Evolutionary conservation across 306 rosid genomes (phyloP).

Genomic region (Glycyrrhiza uralensis): DNA sequence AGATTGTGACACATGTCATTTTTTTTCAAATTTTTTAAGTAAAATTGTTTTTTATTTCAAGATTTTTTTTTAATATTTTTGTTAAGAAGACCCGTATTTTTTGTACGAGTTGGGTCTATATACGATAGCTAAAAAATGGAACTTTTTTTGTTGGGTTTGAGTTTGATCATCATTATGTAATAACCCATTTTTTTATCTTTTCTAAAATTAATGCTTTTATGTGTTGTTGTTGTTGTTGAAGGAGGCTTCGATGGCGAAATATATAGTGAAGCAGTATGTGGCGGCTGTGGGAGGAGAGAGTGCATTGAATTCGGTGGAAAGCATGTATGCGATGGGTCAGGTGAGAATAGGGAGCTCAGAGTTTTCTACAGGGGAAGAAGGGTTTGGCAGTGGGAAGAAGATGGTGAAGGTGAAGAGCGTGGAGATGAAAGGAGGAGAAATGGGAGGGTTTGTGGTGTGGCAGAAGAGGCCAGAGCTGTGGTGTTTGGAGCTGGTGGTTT

Average conservation of each 20-base stretch:
- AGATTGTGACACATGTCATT: no score
- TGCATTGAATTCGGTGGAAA: constrained; percentile 54
- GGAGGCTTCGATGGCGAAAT: constrained; percentile 88
- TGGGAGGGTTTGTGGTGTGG: constrained; percentile 98
- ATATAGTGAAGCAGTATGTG: constrained; percentile 80
- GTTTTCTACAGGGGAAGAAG: constrained; percentile 54
- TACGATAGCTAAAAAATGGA: no score
- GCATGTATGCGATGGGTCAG: constrained; percentile 95
- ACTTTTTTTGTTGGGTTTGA: not conserved
- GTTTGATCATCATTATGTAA: not conserved
- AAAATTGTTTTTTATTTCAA: no score
- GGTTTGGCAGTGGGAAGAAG: constrained; percentile 30
- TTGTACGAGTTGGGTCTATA: no score
- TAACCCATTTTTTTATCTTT: not conserved
- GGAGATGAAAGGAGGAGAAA: constrained; percentile 51
- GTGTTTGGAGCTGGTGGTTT: constrained; percentile 84
- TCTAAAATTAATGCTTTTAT: not conserved
- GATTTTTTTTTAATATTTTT: no score
- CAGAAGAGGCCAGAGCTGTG: constrained; percentile 83
- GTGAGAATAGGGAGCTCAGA: constrained; percentile 81
- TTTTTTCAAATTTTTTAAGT: no score
- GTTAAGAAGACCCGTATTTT: no score
- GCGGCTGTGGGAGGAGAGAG: constrained; percentile 93
- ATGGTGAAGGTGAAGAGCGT: constrained; percentile 37
- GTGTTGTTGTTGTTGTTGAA: constrained; percentile 7